Evolutionary conservation across 805 yeast genomes (phyloP).

Genomic region (Komagataella populi): DNA sequence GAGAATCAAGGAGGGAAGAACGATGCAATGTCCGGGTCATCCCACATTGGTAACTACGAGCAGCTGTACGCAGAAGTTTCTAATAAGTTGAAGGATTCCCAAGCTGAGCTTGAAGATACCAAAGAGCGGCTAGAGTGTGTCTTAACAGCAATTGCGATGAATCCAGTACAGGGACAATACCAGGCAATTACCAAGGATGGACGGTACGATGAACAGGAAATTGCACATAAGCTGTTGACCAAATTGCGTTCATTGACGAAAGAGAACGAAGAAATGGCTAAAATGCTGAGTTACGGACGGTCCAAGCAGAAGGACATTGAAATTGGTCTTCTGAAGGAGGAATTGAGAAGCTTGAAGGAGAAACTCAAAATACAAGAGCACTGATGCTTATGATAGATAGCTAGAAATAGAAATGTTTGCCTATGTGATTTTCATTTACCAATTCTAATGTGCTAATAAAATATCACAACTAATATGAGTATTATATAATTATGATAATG

Average conservation of each 20-base stretch:
- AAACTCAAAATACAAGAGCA: slow-evolving; percentile 11
- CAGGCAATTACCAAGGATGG: slow-evolving; percentile 33
- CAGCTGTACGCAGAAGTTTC: slow-evolving; percentile 15
- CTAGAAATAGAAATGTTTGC: neutral
- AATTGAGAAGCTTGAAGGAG: slow-evolving; percentile 31
- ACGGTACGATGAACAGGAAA: slow-evolving; percentile 58
- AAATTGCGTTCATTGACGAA: slow-evolving; percentile 45
- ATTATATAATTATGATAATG: too few species aligned
- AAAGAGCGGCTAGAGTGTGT: slow-evolving; percentile 51
- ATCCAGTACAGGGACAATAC: slow-evolving; percentile 24
- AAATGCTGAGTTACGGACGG: slow-evolving; percentile 65
- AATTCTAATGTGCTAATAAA: neutral
- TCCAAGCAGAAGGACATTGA: slow-evolving; percentile 60
- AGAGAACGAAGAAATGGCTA: slow-evolving; percentile 60
- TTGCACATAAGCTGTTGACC: slow-evolving; percentile 58
- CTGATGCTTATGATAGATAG: neutral
- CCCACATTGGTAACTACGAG: slow-evolving; percentile 1
- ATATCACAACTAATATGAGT: neutral
- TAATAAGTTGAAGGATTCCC: slow-evolving; percentile 13
- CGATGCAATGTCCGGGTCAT: neutral
- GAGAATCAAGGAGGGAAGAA: neutral
- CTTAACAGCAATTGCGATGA: slow-evolving; percentile 37
- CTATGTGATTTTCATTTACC: neutral
- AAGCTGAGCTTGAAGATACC: slow-evolving; percentile 44
- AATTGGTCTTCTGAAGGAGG: slow-evolving; percentile 41